A percentile compares a stretch with the other conserved stretches of the same genome.
Conservation (phyloP, 1,139 yeast species). For the Zygoascus sp. region DNA sequence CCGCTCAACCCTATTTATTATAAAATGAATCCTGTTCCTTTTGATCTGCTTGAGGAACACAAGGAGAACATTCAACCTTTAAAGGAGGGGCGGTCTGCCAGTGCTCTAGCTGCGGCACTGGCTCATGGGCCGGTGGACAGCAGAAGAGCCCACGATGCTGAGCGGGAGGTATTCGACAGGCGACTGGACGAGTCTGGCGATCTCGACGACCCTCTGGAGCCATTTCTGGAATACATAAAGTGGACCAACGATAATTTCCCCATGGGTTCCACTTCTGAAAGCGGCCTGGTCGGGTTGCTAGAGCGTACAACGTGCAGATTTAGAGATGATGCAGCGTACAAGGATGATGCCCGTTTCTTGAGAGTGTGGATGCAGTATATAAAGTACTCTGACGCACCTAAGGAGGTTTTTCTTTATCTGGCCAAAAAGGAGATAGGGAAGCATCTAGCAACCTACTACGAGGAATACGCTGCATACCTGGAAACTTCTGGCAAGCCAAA, state of each 20-base stretch:
- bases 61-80: slow-evolving; percentile 79
- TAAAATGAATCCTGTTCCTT: slow-evolving; percentile 35
- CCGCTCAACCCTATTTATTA: background rate
- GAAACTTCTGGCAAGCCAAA: slow-evolving; percentile 48
- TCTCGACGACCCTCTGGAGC: slow-evolving; percentile 77
- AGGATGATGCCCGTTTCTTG: slow-evolving; percentile 76
- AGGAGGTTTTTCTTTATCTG: slow-evolving; percentile 68
- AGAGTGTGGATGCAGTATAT: slow-evolving; percentile 77
- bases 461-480: slow-evolving; percentile 67
- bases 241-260: slow-evolving; percentile 72
- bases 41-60: slow-evolving; percentile 56
- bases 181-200: slow-evolving; percentile 48
- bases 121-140: slow-evolving; percentile 19
- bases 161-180: slow-evolving; percentile 40
- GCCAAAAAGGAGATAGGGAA: slow-evolving; percentile 70
- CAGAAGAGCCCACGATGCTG: slow-evolving; percentile 16
- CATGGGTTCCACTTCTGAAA: slow-evolving; percentile 60
- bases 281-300: slow-evolving; percentile 60
- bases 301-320: slow-evolving; percentile 73
- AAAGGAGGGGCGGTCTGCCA: slow-evolving; percentile 66
- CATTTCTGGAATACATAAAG: slow-evolving; percentile 61
- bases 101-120: slow-evolving; percentile 49
- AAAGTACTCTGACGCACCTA: slow-evolving; percentile 62
- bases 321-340: slow-evolving; percentile 60
- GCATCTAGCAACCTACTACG: slow-evolving; percentile 67